Base-by-base conservation (phyloP, 2,329 filamentous ascomycete genomes). In the Aspergillus novofumigatus region DNA sequence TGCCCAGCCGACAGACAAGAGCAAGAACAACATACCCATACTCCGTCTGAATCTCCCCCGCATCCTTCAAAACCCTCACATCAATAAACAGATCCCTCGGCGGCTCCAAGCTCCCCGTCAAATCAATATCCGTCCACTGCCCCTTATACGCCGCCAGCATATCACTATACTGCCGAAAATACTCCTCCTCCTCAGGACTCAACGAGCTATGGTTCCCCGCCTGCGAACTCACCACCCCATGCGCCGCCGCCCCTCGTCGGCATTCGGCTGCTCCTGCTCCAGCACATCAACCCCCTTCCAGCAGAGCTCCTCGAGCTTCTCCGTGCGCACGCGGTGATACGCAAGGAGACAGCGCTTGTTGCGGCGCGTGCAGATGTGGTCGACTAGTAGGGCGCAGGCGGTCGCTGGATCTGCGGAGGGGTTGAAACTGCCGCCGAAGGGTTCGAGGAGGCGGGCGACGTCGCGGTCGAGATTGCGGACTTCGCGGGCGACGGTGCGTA, bases 21-120 rank as follows among this genome's bases (percentile, higher is more conserved):
- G 32, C 28, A 45, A 32, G 47, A 45, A 28, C 47, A 50, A 79
- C 87, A 75, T 81, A 96, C 89, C 94, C 94, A 71, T 99, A 99
- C 80, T 99, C 95, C 0, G 94, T 99, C 78, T 99, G 93, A 62
- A 99, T 97, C 79, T 99, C 94, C 4, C 95, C 94, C 1, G 93
- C 94, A 78, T 99, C 94, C 73, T 94, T 97, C 62, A 99, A 77
- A 51, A 99, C 94, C 49, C 94, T 83, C 38, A 99, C 94, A 73
- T 99, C 94, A 67, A 99, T 96, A 73, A 97, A 99, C 53, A 99
- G 78, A 75, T 99, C 94, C 66, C 86, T 86, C n/a, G 94, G 94
- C 25, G 94, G 94, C 70, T 96, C 92, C 70, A 99, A 79, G 69
- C 90, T 94, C 32, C 94, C 94, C 2, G 94, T 97, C 54, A 99